Evolutionary conservation across 768 basidiomycete species (phyloP).

Genomic region (Termitomyces sp.): DNA sequence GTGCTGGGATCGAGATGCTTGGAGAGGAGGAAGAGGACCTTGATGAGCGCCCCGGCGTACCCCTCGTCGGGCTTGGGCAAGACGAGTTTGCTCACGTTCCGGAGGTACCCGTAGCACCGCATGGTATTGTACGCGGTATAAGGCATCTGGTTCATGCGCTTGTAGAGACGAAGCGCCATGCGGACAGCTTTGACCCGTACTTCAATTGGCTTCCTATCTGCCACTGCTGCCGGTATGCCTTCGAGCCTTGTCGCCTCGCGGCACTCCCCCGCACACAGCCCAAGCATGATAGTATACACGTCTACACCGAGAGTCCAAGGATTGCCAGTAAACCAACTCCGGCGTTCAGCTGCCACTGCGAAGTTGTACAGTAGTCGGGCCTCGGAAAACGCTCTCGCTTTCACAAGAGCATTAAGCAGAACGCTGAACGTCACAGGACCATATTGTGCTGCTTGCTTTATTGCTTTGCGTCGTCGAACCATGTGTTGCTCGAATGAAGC

Average conservation of each 20-base stretch:
- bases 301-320: slow-evolving; percentile 66
- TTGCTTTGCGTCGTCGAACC: slow-evolving; percentile 18
- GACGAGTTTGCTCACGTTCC: slow-evolving; percentile 8
- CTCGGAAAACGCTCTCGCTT: slow-evolving; percentile 53
- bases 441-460: slow-evolving; percentile 38
- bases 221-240: slow-evolving; percentile 13
- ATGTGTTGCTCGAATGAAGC: slow-evolving; percentile 22
- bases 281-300: slow-evolving; percentile 71
- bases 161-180: slow-evolving; percentile 6
- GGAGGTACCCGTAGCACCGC: background rate
- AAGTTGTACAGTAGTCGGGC: slow-evolving; percentile 50
- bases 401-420: slow-evolving; percentile 56
- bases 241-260: slow-evolving; percentile 7
- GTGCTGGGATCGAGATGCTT: background rate
- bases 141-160: slow-evolving; percentile 1
- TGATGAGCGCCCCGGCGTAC: slow-evolving; percentile 62
- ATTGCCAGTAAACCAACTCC: slow-evolving; percentile 38
- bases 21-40: slow-evolving; percentile 25
- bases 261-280: slow-evolving; percentile 47
- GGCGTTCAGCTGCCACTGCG: slow-evolving; percentile 51
- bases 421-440: slow-evolving; percentile 59
- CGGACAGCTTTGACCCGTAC: slow-evolving; percentile 1
- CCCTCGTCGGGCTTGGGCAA: slow-evolving; percentile 50
- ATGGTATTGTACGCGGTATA: background rate
- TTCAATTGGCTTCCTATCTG: background rate